Evolutionary conservation across 192 early-diverging fungal species (phyloP), one percentile per base, ranked within the genome.

Genomic region (Dissophora ornata): DNA sequence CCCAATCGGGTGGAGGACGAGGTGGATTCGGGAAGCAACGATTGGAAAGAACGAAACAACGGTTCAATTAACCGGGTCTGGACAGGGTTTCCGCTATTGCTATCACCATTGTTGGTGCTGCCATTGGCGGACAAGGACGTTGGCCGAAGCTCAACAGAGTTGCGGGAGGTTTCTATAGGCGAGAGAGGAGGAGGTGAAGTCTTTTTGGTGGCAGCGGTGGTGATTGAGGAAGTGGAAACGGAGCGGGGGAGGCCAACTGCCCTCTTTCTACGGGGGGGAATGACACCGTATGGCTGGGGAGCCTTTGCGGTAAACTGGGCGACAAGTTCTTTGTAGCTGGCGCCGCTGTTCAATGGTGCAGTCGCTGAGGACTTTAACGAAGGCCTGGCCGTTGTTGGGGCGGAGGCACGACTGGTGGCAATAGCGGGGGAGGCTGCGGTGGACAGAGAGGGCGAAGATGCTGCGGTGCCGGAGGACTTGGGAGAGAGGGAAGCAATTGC

Each of bases 271-370:
- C 71, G 56, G n/a, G 71, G 71, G 18, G 71, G 71, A 51, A 75
- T 75, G n/a, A 67, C 44, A 21, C 71, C 71, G 28, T 75, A 75
- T 1, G 71, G 71, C 44, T 75, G 62, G 0, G 71, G 71, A 1
- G 63, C 71, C 24, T 63, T 66, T n/a, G 71, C 62, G 0, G 71
- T 75, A 36, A 77, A 77, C 28, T 77, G 73, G 25, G 73, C 73
- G 45, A 77, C 73, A 16, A 77, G n/a, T 11, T 59, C 73, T 29
- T 77, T 77, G 54, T 77, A 77, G 45, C 38, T 57, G n/a, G 59
- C 9, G n/a, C 64, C 26, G 18, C 56, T 70, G 40, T 56, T 70
- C 11, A 59, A 32, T 8, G 57, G 59, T n/a, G 67, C 57, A 38
- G 63, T 32, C 2, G 63, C n/a, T 13, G 63, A 26, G 29, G 63